Base-by-base conservation (phyloP, 2,329 filamentous ascomycete genomes). In the Coniella vitis region DNA sequence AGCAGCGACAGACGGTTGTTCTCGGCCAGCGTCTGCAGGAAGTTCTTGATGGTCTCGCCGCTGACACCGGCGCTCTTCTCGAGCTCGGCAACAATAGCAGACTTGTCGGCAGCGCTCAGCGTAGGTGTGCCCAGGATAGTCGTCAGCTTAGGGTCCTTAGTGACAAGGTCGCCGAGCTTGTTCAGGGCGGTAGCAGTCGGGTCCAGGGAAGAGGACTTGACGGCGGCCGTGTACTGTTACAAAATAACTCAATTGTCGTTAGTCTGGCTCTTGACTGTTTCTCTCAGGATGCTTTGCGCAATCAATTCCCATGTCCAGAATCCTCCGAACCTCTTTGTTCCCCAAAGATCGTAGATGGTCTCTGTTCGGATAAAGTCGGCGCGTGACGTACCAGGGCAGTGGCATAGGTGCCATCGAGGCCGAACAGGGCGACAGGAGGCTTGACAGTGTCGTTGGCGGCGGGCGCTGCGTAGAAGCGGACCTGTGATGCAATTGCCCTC, bases 341-440 rank as follows among this genome's bases (percentile, higher is more conserved):
- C 12, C 25, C 13, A 22, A 29, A 17, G 7, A 56, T 45, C 34
- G 5, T 29, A 10, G 10, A 29, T 5, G 25, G 25, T 29, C 25
- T 29, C 25, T 16, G 48, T 39, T 37, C 37, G 48, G 38, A 31
- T 46, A 31, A 34, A 45, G 17, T 47, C 37, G 49, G 47, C 48
- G 40, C 22, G 51, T 51, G 51, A 59, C 88, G 70, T 91, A 98
- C 93, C 84, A 98, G 80, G 76, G 93, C 93, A 75, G 86, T 90
- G 69, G 93, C 93, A 76, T 98, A 98, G 68, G 91, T 97, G 72
- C 93, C 93, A 73, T 97, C 93, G 66, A 98, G 76, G 62, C 93
- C 93, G 73, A 89, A 98, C 65, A 98, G 81, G 63, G 90, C 81
- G 67, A 96, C 78, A 60, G 93, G 93, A 63, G 91, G 83, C 78